A percentile compares a stretch with the other conserved stretches of the same genome.
These are phyloP conservation scores for Phytophthora quininea DNA, from an alignment of 352 stramenopile species.

Conservation along the genomic window DNA sequence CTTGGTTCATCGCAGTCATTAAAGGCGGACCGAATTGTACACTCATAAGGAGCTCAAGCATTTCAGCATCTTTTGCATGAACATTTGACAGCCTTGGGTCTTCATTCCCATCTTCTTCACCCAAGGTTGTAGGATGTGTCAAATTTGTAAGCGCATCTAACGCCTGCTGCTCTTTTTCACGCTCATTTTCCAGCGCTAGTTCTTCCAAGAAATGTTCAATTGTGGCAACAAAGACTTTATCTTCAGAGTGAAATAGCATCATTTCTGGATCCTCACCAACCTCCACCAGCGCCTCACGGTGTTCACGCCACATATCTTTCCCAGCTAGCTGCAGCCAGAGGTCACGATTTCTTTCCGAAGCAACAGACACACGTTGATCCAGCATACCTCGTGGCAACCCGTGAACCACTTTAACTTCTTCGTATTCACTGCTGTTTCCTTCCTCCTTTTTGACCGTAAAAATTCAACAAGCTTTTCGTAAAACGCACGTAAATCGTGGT, in stretches of 20 bases:
- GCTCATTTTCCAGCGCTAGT: conserved; percentile 29
- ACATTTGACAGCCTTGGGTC: conserved; percentile 1
- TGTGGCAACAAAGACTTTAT: conserved; percentile 40
- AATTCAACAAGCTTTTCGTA: conserved; percentile 59
- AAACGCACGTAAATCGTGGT: conserved; percentile 54
- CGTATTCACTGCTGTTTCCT: conserved; percentile 16
- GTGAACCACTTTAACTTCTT: background rate
- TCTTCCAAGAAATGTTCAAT: conserved; percentile 46
- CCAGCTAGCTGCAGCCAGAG: conserved; percentile 35
- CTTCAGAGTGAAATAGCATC: conserved; percentile 70
- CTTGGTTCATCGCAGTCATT: conserved; percentile 66
- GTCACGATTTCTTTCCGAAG: conserved; percentile 21
- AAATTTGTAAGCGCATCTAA: conserved; percentile 27
- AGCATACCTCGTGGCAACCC: conserved; percentile 16
- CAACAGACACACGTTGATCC: conserved; percentile 45
- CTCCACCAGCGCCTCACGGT: conserved; percentile 53
- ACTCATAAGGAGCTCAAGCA: conserved; percentile 49
- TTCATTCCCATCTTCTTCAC: conserved; percentile 18
- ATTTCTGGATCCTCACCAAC: conserved; percentile 73
- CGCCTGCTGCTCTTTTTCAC: conserved; percentile 23
- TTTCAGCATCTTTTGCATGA: conserved; percentile 29
- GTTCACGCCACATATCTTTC: conserved; percentile 33
- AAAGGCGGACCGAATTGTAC: conserved; percentile 55
- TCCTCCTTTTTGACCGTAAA: conserved; percentile 18
- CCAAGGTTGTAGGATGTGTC: conserved; percentile 16